A percentile compares a stretch with the other conserved stretches of the same genome.
These are phyloP conservation scores for Desmodesmus armatus DNA, from an alignment of 139 green algal genomes.

Conservation along the genomic window DNA sequence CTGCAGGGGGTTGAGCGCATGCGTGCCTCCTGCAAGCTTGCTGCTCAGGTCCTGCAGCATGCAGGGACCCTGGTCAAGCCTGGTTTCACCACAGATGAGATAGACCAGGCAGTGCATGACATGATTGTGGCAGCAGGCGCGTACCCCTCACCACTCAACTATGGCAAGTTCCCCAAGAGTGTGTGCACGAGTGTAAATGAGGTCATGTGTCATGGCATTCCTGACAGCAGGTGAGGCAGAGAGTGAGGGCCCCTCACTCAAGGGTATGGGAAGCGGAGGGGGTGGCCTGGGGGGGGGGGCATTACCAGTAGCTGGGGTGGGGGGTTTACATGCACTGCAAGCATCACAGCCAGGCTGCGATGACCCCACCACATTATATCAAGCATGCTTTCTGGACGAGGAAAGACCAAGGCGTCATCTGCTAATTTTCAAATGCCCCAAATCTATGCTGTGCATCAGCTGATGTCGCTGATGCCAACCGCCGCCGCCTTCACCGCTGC, in stretches of 20 bases:
- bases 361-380: too few relatives aligned
- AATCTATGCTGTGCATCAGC: not conserved
- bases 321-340: too few relatives aligned
- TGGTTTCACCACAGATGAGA: conserved; percentile 95
- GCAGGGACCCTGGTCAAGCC: conserved; percentile 82
- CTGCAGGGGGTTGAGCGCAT: conserved; percentile 84
- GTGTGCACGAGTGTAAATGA: conserved; percentile 99
- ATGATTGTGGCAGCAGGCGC: conserved; percentile 87
- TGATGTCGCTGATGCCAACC: not conserved
- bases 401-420: too few relatives aligned
- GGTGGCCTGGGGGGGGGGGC: too few relatives aligned
- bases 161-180: conserved; percentile 95
- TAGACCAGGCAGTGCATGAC: conserved; percentile 92
- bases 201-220: conserved; percentile 48
- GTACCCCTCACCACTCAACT: conserved; percentile 97
- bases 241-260: too few relatives aligned
- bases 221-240: conserved; percentile 24
- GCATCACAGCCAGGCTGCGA: too few relatives aligned
- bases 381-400: too few relatives aligned
- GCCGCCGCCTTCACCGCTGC: too few relatives aligned
- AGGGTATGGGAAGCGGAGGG: too few relatives aligned
- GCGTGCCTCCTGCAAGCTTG: conserved; percentile 86
- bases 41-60: conserved; percentile 83
- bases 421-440: not conserved
- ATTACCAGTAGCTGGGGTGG: too few relatives aligned